Conservation (phyloP, 345 rosid genomes). For the Brassica carinata region DNA sequence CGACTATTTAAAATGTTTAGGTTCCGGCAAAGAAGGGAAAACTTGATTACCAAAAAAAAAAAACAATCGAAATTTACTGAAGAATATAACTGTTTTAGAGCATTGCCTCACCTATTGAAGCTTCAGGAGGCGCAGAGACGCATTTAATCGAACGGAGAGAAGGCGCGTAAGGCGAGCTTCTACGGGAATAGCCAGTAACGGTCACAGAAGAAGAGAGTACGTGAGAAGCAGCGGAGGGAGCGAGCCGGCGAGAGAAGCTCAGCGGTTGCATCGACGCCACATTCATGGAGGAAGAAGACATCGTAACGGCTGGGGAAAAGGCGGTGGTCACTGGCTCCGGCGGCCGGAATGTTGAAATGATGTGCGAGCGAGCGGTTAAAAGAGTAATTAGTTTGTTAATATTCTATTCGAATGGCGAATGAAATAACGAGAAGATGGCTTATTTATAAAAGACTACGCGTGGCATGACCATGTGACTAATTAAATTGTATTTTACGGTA, state of each 20-base stretch:
- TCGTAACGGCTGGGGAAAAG: neutral
- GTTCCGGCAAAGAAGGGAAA: too few relatives aligned
- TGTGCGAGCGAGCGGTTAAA: constrained; percentile 27
- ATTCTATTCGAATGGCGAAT: constrained; percentile 4
- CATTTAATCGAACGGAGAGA: constrained; percentile 45
- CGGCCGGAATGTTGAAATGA: constrained; percentile 12
- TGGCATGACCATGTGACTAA: constrained; percentile 22
- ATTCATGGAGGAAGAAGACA: constrained; percentile 28
- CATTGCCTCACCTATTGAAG: constrained; percentile 45
- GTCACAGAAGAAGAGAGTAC: constrained; percentile 28
- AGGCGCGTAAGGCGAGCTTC: constrained; percentile 27
- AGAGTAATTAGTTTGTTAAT: neutral
- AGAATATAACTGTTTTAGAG: constrained; percentile 2
- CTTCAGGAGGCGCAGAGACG: constrained; percentile 33
- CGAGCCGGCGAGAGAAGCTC: constrained; percentile 35
- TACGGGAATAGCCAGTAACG: constrained; percentile 31
- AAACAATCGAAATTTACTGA: neutral
- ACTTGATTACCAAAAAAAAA: too few relatives aligned
- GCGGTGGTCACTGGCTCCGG: constrained; percentile 1
- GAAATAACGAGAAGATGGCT: neutral
- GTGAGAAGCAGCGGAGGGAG: constrained; percentile 15
- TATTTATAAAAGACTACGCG: constrained; percentile 21
- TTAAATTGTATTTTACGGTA: neutral
- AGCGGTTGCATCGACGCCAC: constrained; percentile 40
- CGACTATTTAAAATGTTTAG: too few relatives aligned